Evolutionary conservation across 441 rosid genomes (phyloP), one percentile per base, ranked within the genome.

Genomic region (Pelargonium cotyledonis): DNA sequence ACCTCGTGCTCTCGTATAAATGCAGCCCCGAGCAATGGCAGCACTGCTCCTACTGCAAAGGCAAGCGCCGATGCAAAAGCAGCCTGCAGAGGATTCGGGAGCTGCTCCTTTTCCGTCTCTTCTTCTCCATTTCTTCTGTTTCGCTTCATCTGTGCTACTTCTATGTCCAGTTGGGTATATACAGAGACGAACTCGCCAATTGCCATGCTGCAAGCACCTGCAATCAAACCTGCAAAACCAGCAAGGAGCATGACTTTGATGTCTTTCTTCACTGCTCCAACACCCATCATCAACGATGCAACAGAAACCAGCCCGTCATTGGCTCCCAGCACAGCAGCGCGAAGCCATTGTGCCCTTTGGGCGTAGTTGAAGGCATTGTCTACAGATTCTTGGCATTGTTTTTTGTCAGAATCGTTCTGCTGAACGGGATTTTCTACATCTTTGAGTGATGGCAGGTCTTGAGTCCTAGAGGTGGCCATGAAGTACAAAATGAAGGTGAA

Each of bases 151-250:
- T 92, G 98, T 43, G 98, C 92, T 6, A 85, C 8, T 73, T 90
- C 90, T 3, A 89, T 85, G 66, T 92, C 98, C 9, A 85, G 67
- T 46, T 92, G 98, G 6, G 98, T 85, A 77, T 92, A 86, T 6
- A 92, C 98, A 0, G 97, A 92, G 18, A 92, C 98, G 18, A 87
- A 87, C 76, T 92, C 98, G n/a, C 98, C 98, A 0, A 92, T 92
- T 0, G 98, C 97, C 96, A 92, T 92, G 80, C 96, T 92, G 60
- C 96, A 92, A 6, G 98, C 97, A 0, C 96, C 98, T 3, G 96
- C 97, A 0, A 90, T 88, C 16, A 92, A 68, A 2, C 98, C 98
- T 0, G 98, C 96, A 44, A 92, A 87, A 6, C 98, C 98, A 0
- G 93, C 83, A 23, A 92, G 85, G 51, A 92, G 83, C 98, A 92